Percentiles rank a stretch among this genome's conserved stretches.
phyloP scores from a whole-genome alignment of 768 basidiomycete genomes.

The Leccinum sublutescens region DNA sequence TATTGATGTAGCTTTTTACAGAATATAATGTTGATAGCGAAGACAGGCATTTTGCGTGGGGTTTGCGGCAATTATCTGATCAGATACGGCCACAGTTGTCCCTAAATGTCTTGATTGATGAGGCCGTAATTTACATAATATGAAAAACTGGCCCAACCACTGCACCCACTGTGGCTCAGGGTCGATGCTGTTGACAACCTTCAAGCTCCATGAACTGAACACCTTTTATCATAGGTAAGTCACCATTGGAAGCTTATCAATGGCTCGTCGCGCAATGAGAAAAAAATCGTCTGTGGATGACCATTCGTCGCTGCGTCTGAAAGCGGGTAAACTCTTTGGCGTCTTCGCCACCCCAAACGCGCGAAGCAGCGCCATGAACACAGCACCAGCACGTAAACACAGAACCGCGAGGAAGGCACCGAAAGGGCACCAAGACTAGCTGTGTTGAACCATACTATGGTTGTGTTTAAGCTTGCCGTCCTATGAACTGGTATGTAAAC shows the following conservation, averaged over 20 bases:
- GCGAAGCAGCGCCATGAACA: not conserved
- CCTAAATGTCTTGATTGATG: not conserved
- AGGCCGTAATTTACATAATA: not conserved
- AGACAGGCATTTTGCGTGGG: not conserved
- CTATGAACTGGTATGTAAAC: not conserved
- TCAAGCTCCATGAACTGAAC: not conserved
- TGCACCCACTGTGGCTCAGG: not conserved
- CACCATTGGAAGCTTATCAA: not conserved
- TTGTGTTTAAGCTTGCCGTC: not conserved
- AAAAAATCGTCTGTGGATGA: not conserved
- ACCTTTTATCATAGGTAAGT: not conserved
- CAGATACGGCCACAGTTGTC: not conserved
- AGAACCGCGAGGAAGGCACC: not conserved
- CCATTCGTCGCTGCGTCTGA: not conserved
- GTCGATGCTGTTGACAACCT: not conserved
- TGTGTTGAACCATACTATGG: not conserved
- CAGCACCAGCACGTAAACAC: not conserved
- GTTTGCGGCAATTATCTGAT: not conserved
- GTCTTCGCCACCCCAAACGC: not conserved
- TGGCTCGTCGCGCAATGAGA: not conserved
- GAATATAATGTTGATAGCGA: not conserved
- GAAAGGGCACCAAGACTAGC: not conserved
- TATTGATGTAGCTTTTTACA: not conserved
- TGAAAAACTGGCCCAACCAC: not conserved
- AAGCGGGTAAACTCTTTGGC: not conserved